Conservation (phyloP, 768 basidiomycete genomes). For the Neoboletus magnificus region DNA sequence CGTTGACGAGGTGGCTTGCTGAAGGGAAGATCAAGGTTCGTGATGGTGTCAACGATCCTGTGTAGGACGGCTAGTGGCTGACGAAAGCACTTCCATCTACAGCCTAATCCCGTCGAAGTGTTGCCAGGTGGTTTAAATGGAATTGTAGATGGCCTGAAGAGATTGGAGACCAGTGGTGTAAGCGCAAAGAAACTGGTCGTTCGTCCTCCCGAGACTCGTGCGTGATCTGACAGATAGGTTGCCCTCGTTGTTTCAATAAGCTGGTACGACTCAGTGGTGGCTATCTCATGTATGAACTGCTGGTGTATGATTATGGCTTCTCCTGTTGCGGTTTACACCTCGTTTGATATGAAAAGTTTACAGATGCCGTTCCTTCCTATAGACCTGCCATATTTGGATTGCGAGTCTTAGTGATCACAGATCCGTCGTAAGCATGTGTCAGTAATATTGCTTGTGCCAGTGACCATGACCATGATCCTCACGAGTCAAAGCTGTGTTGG, state of each 20-base stretch:
- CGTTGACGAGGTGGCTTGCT: constrained; percentile 14
- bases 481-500: not conserved
- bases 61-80: not conserved
- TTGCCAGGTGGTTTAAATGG: constrained; percentile 37
- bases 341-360: no score
- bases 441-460: not conserved
- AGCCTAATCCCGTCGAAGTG: constrained; percentile 39
- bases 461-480: not conserved
- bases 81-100: not conserved
- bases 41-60: not conserved
- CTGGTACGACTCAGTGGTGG: not conserved
- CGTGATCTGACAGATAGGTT: not conserved
- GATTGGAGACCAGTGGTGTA: constrained; percentile 26
- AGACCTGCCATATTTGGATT: not conserved
- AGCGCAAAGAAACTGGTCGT: constrained; percentile 41
- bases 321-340: not conserved
- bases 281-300: not conserved
- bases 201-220: constrained; percentile 13
- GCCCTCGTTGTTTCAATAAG: not conserved
- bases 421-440: not conserved
- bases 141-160: constrained; percentile 30
- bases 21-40: constrained; percentile 20
- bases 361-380: not conserved
- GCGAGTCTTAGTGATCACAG: not conserved
- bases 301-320: not conserved